Conservation (phyloP, 2,329 filamentous ascomycete species). For the Coniella vitis region DNA sequence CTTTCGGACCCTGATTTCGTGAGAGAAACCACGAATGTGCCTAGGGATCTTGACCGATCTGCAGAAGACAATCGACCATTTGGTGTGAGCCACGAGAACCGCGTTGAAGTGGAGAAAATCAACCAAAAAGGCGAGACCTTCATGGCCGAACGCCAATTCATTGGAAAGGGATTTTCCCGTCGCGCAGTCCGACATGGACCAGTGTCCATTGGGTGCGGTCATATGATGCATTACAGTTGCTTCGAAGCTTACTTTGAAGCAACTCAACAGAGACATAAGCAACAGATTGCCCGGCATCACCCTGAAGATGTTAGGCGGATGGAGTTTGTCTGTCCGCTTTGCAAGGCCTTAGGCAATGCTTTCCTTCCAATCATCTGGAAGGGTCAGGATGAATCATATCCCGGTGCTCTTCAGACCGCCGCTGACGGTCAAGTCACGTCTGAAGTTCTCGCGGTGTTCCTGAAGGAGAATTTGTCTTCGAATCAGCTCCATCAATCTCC, state of each 20-base stretch:
- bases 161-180: conserved; percentile 83
- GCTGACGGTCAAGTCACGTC: conserved; percentile 24
- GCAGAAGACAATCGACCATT: conserved; percentile 81
- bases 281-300: conserved; percentile 91
- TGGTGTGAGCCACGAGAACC: conserved; percentile 84
- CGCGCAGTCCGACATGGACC: conserved; percentile 63
- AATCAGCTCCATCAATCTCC: background rate
- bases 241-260: conserved; percentile 89
- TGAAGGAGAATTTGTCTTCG: conserved; percentile 28
- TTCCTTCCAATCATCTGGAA: conserved; percentile 97
- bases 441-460: conserved; percentile 56
- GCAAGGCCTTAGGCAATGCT: conserved; percentile 91
- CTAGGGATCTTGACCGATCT: conserved; percentile 74
- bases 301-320: conserved; percentile 73
- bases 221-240: conserved; percentile 97
- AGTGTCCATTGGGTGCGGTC: conserved; percentile 85
- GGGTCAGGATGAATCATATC: conserved; percentile 76
- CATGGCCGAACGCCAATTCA: conserved; percentile 66
- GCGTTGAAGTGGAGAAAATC: conserved; percentile 67
- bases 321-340: conserved; percentile 94
- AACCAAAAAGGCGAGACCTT: conserved; percentile 66
- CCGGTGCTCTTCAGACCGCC: conserved; percentile 59
- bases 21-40: conserved; percentile 71
- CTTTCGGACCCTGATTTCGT: conserved; percentile 76
- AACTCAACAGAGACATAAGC: conserved; percentile 73